phyloP scores from a whole-genome alignment of 345 rosid species.

The Raphanus raphanistrum region DNA sequence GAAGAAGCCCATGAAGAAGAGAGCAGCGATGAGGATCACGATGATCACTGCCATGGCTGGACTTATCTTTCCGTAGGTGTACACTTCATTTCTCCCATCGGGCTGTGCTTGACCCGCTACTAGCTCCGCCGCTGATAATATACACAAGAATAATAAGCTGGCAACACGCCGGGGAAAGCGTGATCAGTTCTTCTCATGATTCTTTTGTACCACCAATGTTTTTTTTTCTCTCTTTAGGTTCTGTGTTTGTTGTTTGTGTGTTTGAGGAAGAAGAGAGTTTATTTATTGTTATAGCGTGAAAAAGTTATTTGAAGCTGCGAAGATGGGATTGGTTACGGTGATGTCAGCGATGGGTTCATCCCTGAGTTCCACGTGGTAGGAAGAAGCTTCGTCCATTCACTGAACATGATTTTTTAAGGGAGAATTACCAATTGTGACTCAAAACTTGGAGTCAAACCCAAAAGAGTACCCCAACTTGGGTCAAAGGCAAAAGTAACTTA shows the following conservation, averaged over 20 bases:
- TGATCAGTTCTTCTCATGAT: slow-evolving; percentile 29
- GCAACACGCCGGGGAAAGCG: slow-evolving; percentile 14
- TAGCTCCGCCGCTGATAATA: slow-evolving; percentile 19
- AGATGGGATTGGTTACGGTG: slow-evolving; percentile 5
- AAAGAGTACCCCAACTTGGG: too few relatives aligned
- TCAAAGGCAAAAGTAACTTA: too few relatives aligned
- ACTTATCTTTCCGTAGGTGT: slow-evolving; percentile 46
- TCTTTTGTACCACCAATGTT: neutral
- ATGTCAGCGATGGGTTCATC: slow-evolving; percentile 37
- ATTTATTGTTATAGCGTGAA: slow-evolving; percentile 24
- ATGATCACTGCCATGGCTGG: slow-evolving; percentile 85
- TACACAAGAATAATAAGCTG: slow-evolving; percentile 27
- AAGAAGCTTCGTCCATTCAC: neutral
- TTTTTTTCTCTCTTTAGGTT: neutral
- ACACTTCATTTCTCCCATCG: slow-evolving; percentile 9
- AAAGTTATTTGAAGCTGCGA: neutral
- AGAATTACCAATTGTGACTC: too few relatives aligned
- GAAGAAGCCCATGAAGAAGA: slow-evolving; percentile 85
- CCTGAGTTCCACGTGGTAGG: slow-evolving; percentile 37
- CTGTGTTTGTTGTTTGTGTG: neutral
- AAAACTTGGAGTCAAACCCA: too few relatives aligned
- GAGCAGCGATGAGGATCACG: slow-evolving; percentile 67
- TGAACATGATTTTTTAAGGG: neutral
- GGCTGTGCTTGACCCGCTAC: slow-evolving; percentile 34
- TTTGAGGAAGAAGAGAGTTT: slow-evolving; percentile 7